phyloP scores from a whole-genome alignment of 2,329 filamentous ascomycete genomes.

The Kalmusia sp. region DNA sequence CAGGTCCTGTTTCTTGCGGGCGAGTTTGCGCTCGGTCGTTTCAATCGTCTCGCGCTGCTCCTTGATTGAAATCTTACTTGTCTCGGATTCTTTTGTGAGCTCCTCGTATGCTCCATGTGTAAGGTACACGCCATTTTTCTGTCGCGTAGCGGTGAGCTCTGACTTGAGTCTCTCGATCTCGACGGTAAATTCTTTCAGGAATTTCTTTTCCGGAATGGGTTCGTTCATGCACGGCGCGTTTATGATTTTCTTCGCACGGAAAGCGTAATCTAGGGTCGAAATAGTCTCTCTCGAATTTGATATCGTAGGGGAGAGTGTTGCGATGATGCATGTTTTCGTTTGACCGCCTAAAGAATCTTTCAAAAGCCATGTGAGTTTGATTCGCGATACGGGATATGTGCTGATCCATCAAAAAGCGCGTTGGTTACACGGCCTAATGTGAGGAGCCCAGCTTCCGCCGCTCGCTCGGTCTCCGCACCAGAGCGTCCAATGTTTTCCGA shows the following conservation, averaged over 20 bases:
- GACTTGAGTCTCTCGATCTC: conserved; percentile 96
- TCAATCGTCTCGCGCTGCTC: conserved; percentile 93
- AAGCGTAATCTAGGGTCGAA: conserved; percentile 96
- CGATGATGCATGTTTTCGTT: conserved; percentile 98
- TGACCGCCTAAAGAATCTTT: conserved; percentile 96
- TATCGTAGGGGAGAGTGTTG: conserved; percentile 92
- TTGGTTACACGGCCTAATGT: conserved; percentile 98
- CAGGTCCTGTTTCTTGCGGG: conserved; percentile 92
- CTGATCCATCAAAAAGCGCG: conserved; percentile 86
- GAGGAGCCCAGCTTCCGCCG: conserved; percentile 93
- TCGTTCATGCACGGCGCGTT: conserved; percentile 98
- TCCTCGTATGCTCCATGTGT: conserved; percentile 89
- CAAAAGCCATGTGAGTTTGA: conserved; percentile 93
- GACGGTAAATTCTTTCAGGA: conserved; percentile 85
- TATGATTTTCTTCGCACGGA: conserved; percentile 96
- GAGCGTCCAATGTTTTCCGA: conserved; percentile 98
- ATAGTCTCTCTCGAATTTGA: conserved; percentile 98
- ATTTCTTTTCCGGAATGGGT: conserved; percentile 88
- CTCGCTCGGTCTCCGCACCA: conserved; percentile 96
- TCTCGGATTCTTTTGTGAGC: conserved; percentile 90
- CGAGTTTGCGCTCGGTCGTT: conserved; percentile 86
- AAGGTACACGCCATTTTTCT: conserved; percentile 94
- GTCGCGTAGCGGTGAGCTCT: conserved; percentile 89
- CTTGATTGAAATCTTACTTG: conserved; percentile 85
- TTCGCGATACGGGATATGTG: conserved; percentile 91